phyloP scores from a whole-genome alignment of 371 early-diverging fungal genomes.

The Mucor racemosus region DNA sequence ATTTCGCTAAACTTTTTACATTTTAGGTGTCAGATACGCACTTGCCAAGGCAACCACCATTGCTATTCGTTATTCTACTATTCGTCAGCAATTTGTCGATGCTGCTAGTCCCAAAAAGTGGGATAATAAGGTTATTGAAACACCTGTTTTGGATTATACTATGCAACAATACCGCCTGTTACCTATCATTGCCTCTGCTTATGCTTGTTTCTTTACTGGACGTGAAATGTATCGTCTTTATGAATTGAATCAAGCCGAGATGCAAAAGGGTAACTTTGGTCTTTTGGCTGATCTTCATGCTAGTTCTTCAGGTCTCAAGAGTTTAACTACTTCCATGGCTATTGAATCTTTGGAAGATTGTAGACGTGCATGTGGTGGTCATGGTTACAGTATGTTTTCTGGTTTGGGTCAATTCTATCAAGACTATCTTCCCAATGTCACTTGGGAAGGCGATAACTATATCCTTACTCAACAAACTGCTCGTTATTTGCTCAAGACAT shows the following conservation, averaged over 20 bases:
- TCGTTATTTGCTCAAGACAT: constrained; percentile 69
- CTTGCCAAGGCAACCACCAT: constrained; percentile 62
- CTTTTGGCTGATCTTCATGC: constrained; percentile 85
- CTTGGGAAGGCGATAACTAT: constrained; percentile 83
- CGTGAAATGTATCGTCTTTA: constrained; percentile 68
- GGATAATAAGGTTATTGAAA: constrained; percentile 54
- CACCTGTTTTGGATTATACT: constrained; percentile 78
- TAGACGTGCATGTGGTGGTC: constrained; percentile 81
- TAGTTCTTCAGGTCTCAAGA: constrained; percentile 84
- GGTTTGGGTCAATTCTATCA: constrained; percentile 77
- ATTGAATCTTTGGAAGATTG: constrained; percentile 80
- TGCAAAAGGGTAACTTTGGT: constrained; percentile 56
- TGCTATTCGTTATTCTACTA: constrained; percentile 53
- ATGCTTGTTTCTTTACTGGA: constrained; percentile 75
- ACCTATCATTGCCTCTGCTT: constrained; percentile 73
- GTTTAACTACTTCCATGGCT: constrained; percentile 77
- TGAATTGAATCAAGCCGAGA: constrained; percentile 59
- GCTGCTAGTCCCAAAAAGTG: constrained; percentile 50
- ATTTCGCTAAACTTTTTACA: no score
- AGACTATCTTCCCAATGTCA: constrained; percentile 66
- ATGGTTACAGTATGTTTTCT: constrained; percentile 79
- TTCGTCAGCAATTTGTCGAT: constrained; percentile 59
- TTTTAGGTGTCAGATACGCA: constrained; percentile 35
- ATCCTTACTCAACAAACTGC: constrained; percentile 79
- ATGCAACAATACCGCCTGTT: constrained; percentile 79